Conservation (phyloP, 805 yeast species). For the Wickerhamomyces bisporus region DNA sequence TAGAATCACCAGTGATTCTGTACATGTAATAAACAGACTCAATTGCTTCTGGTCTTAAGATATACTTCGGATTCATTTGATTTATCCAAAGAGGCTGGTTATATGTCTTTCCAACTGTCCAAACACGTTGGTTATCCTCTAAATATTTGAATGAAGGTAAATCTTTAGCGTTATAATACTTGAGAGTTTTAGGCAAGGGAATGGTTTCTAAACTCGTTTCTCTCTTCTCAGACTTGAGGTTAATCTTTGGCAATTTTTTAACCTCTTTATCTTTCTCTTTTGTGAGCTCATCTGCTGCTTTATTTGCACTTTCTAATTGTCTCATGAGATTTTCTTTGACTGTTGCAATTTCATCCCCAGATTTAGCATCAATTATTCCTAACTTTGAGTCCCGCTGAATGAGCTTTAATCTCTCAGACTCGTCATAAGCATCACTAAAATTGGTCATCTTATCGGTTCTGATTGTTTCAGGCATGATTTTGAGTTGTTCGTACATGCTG, state of each 20-base stretch:
- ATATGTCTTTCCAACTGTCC: constrained; percentile 10
- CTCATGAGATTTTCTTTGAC: constrained; percentile 1
- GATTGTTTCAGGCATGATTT: constrained; percentile 40
- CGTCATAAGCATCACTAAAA: constrained; percentile 21
- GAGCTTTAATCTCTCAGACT: constrained; percentile 7
- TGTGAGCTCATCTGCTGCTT: background rate
- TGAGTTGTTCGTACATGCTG: constrained; percentile 35
- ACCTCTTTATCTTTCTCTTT: background rate
- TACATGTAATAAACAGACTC: constrained; percentile 57
- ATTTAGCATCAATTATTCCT: background rate
- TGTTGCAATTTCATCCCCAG: constrained; percentile 9
- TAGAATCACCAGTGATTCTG: constrained; percentile 52
- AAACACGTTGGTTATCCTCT: constrained; percentile 7
- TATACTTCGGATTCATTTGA: constrained; percentile 31
- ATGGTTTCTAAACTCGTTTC: background rate
- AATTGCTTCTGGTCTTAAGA: constrained; percentile 57
- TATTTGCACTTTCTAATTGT: background rate
- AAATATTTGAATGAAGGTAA: constrained; percentile 3
- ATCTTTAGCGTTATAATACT: background rate
- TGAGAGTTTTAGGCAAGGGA: background rate
- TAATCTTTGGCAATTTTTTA: background rate
- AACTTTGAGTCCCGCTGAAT: background rate
- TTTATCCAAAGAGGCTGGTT: constrained; percentile 29
- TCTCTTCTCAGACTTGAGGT: background rate
- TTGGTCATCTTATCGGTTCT: constrained; percentile 23